Conservation (phyloP, 495 filamentous ascomycete genomes). For the Podospora tetraspora region DNA sequence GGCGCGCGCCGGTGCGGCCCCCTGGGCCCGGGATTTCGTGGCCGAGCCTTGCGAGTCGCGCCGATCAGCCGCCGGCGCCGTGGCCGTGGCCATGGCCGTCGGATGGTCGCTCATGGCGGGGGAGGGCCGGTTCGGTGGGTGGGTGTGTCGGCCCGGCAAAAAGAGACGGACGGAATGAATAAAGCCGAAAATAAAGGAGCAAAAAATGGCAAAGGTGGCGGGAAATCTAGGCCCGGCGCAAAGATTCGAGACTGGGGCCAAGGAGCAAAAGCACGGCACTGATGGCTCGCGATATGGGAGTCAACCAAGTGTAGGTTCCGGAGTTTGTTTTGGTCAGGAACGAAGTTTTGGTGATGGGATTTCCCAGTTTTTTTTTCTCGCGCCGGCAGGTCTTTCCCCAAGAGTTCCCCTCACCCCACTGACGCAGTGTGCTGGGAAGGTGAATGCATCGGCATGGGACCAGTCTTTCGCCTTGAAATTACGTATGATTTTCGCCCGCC, state of each 20-base stretch:
- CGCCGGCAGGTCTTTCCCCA: not conserved
- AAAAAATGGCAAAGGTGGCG: not conserved
- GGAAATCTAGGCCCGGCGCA: not conserved
- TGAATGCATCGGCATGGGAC: not conserved
- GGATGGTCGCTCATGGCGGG: not conserved
- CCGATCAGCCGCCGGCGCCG: not conserved
- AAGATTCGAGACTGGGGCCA: not conserved
- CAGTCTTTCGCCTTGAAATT: not conserved
- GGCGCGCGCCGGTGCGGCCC: not conserved
- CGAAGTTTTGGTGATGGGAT: not conserved
- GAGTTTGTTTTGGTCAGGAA: not conserved
- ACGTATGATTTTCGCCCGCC: not conserved
- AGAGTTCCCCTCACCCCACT: not conserved
- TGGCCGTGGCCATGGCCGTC: not conserved
- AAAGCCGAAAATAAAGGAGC: not conserved
- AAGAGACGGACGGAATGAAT: not conserved
- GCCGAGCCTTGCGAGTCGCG: constrained; percentile 6
- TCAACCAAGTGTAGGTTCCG: not conserved
- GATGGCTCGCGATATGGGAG: not conserved
- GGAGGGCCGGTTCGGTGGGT: not conserved
- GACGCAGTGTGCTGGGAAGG: not conserved
- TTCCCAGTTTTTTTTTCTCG: not conserved
- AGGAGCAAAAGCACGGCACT: not conserved
- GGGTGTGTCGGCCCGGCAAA: not conserved
- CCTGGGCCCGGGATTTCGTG: not conserved